Evolutionary conservation across 2,329 filamentous ascomycete species (phyloP).

Genomic region (Drechmeria coniospora): DNA sequence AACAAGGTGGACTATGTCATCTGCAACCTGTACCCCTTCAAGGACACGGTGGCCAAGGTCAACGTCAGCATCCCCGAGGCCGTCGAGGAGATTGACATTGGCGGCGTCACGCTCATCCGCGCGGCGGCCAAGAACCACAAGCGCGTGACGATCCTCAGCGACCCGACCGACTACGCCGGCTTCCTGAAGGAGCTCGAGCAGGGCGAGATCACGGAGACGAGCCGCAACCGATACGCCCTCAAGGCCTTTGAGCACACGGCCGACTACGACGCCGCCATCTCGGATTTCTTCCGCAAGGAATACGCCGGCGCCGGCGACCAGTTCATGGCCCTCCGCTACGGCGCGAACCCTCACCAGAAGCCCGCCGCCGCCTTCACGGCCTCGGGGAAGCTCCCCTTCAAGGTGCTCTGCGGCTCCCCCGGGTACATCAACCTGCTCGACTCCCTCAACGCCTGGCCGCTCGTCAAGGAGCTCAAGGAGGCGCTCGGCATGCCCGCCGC

Average conservation of each 20-base stretch:
- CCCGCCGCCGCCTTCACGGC: conserved; percentile 72
- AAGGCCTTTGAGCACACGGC: conserved; percentile 98
- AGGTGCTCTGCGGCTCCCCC: conserved; percentile 74
- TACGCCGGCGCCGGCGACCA: conserved; percentile 78
- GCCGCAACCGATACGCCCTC: conserved; percentile 77
- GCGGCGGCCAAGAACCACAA: conserved; percentile 97
- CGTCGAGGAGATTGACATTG: conserved; percentile 98
- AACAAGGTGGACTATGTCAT: conserved; percentile 91
- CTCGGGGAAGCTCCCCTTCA: conserved; percentile 73
- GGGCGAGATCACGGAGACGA: conserved; percentile 73
- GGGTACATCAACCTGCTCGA: conserved; percentile 97
- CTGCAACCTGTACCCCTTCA: conserved; percentile 99
- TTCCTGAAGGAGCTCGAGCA: conserved; percentile 83
- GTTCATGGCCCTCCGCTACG: conserved; percentile 78
- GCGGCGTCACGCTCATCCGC: conserved; percentile 87
- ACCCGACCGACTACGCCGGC: conserved; percentile 83
- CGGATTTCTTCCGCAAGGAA: conserved; percentile 94
- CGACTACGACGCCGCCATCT: conserved; percentile 89
- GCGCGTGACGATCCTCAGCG: conserved; percentile 88
- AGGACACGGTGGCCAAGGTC: conserved; percentile 92
- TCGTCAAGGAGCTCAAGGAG: conserved; percentile 90
- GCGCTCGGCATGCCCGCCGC: conserved; percentile 80
- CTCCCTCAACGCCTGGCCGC: conserved; percentile 87
- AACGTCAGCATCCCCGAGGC: conserved; percentile 94
- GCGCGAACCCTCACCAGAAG: conserved; percentile 96